Base-by-base conservation (phyloP, 2,329 filamentous ascomycete genomes). In the Sporothrix schenckii region DNA sequence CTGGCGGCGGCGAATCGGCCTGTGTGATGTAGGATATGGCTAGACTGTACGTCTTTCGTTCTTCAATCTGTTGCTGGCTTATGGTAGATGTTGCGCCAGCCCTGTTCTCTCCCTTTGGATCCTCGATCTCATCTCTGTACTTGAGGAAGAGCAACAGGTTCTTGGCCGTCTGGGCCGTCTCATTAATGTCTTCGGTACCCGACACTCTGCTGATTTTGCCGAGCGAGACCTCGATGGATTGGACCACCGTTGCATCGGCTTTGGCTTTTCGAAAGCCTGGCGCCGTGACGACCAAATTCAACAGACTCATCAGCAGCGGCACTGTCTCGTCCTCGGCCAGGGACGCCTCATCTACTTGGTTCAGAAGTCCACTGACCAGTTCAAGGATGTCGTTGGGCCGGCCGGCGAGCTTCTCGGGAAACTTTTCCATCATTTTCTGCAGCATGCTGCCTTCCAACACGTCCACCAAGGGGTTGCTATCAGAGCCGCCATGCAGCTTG, bases 321-420 rank as follows among this genome's bases (percentile, higher is more conserved):
- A 85, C 75, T 24, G 85, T 78, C 50, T 87, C 85, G 69, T 87
- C 82, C 19, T 81, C 2, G 81, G 77, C 3, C 0, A 67, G 11
- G 0, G 44, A 10, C 2, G 79, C 71, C 0, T 81, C 78, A 4
- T 80, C 79, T 7, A 81, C 78, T 44, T 83, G 82, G 19, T 82
- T 69, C 1, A 93, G 77, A 0, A 93, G 83, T 69, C 90, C 85
- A 66, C 83, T 82, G 65, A 90, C 84, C 1, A 93, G 83, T 60
- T 88, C 85, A 1, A 93, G 80, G 7, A 92, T 83, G 74, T 91
- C 88, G 56, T 85, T 84, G 2, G 90, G 89, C 70, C 88, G 86
- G 44, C 83, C 84, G 41, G 90, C 85, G 14, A 93, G 82, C 72
- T 87, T 88, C 27, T 89, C 86, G 0, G 88, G 85, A 60, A 89